Percentiles rank a stretch among this genome's conserved stretches.
phyloP scores from a whole-genome alignment of 2,329 filamentous ascomycete genomes.

The Microsporum canis region DNA sequence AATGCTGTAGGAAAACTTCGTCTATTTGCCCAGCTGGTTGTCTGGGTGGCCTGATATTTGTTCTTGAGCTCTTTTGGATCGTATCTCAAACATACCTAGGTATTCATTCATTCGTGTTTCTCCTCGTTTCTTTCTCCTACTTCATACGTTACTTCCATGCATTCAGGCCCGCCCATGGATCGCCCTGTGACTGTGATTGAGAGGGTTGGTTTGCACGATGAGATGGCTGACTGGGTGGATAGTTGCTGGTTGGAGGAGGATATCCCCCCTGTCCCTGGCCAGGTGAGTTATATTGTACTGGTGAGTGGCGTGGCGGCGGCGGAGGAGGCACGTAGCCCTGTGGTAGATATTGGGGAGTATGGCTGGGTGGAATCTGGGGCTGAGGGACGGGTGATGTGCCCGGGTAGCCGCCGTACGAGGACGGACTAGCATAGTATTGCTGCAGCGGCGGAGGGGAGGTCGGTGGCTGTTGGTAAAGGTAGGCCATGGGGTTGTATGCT shows the following conservation, averaged over 20 bases:
- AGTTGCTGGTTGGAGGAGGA: conserved; percentile 43
- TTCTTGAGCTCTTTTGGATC: background rate
- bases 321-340: conserved; percentile 58
- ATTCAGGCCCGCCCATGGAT: conserved; percentile 62
- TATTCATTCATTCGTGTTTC: background rate
- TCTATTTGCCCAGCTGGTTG: background rate
- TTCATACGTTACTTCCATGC: conserved; percentile 50
- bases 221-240: conserved; percentile 25
- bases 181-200: conserved; percentile 26
- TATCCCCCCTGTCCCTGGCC: conserved; percentile 7
- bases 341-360: conserved; percentile 40
- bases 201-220: conserved; percentile 10
- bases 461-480: conserved; percentile 33
- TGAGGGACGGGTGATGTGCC: conserved; percentile 23
- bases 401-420: conserved; percentile 26
- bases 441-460: conserved; percentile 35
- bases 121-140: background rate
- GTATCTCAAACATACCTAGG: background rate
- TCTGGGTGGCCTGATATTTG: background rate
- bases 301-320: conserved; percentile 54
- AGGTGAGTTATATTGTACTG: conserved; percentile 35
- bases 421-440: conserved; percentile 27
- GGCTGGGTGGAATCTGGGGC: conserved; percentile 20
- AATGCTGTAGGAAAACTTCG: background rate
- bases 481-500: conserved; percentile 42